Conservation (phyloP, 805 yeast species). For the Teunomyces gatunensis region DNA sequence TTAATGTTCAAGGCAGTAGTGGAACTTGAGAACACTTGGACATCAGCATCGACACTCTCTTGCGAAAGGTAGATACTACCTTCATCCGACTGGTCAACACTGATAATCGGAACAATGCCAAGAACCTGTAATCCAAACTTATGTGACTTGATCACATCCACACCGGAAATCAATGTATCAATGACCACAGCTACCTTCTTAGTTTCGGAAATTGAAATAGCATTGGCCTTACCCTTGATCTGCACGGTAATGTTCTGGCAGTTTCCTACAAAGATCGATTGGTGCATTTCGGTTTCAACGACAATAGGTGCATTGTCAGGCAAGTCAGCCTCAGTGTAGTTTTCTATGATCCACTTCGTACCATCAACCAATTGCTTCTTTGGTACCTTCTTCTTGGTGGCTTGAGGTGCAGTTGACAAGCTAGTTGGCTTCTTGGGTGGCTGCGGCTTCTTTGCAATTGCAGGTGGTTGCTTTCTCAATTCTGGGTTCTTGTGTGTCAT, state of each 20-base stretch:
- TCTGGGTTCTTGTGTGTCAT: conserved; percentile 93
- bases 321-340: conserved; percentile 54
- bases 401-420: conserved; percentile 45
- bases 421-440: conserved; percentile 82
- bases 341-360: conserved; percentile 81
- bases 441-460: conserved; percentile 54
- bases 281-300: conserved; percentile 79
- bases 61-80: conserved; percentile 77
- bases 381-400: conserved; percentile 32
- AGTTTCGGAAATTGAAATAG: conserved; percentile 76
- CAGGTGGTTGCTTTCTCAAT: conserved; percentile 58
- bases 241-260: conserved; percentile 73
- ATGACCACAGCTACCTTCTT: conserved; percentile 71
- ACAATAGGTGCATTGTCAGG: conserved; percentile 54
- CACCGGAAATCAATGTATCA: conserved; percentile 81
- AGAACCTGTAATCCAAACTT: conserved; percentile 83
- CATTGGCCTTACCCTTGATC: conserved; percentile 87
- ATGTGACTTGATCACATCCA: conserved; percentile 79
- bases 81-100: conserved; percentile 84
- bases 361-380: conserved; percentile 75
- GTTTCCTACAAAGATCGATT: conserved; percentile 84
- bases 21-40: conserved; percentile 73
- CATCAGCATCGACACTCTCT: conserved; percentile 63
- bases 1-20: conserved; percentile 85
- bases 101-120: conserved; percentile 78